Evolutionary conservation across 306 rosid genomes (phyloP).

Genomic region (Alnus rubra): DNA sequence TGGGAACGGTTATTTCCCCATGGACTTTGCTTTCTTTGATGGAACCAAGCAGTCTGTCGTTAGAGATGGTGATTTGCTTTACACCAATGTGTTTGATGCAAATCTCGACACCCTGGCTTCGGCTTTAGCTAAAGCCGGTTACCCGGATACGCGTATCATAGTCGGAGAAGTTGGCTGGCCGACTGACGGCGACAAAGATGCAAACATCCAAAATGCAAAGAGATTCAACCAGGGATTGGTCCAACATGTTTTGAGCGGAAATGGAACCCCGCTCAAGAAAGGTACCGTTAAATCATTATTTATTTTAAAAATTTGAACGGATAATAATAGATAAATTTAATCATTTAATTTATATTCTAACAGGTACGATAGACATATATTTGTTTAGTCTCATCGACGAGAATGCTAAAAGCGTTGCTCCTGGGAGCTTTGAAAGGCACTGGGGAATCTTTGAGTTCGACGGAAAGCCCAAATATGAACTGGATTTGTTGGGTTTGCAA

Average conservation of each 20-base stretch:
- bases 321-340: too few relatives aligned
- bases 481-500: slow-evolving; percentile 53
- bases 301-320: too few relatives aligned
- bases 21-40: slow-evolving; percentile 86
- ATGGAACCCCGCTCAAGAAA: slow-evolving; percentile 70
- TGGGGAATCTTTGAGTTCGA: slow-evolving; percentile 93
- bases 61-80: slow-evolving; percentile 55
- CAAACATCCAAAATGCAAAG: slow-evolving; percentile 56
- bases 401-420: slow-evolving; percentile 65
- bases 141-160: slow-evolving; percentile 56
- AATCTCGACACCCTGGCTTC: slow-evolving; percentile 71
- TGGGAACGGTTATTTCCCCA: slow-evolving; percentile 69
- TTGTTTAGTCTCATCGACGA: slow-evolving; percentile 78
- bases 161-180: slow-evolving; percentile 97
- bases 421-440: slow-evolving; percentile 87
- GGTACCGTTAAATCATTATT: slow-evolving; percentile 9
- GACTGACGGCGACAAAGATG: slow-evolving; percentile 72
- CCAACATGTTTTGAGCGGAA: slow-evolving; percentile 55
- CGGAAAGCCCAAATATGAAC: slow-evolving; percentile 84
- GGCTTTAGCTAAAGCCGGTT: slow-evolving; percentile 68
- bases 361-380: slow-evolving; percentile 44
- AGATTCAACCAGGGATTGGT: slow-evolving; percentile 76
- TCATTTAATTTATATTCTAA: too few relatives aligned
- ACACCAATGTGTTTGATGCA: slow-evolving; percentile 88
- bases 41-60: slow-evolving; percentile 54